Evolutionary conservation across 1,139 yeast genomes (phyloP).

Genomic region (Kluyveromyces sp.): DNA sequence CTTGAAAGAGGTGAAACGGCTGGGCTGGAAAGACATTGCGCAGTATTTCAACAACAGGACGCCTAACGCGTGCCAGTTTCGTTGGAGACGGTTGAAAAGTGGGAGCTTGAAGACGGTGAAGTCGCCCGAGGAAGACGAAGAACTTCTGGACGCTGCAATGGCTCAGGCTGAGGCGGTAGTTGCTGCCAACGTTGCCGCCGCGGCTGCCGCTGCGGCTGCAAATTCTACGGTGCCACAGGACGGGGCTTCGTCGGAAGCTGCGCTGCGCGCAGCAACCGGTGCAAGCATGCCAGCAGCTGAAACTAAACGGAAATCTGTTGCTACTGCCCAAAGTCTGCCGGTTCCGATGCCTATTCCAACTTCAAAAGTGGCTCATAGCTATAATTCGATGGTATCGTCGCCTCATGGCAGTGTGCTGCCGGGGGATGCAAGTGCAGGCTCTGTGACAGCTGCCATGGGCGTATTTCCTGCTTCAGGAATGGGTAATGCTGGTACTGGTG

Average conservation of each 20-base stretch:
- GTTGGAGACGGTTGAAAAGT: slow-evolving; percentile 66
- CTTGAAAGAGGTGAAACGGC: slow-evolving; percentile 60
- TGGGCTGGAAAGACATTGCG: slow-evolving; percentile 76
- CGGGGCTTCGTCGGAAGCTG: neutral
- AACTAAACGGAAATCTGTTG: neutral
- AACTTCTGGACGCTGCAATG: slow-evolving; percentile 3
- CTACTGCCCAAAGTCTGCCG: neutral
- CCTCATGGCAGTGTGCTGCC: slow-evolving; percentile 2
- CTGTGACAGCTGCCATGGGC: neutral
- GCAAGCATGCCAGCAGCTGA: neutral
- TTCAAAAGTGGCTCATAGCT: slow-evolving; percentile 2
- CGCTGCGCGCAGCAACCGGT: neutral
- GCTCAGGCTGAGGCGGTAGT: neutral
- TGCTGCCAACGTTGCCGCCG: slow-evolving; percentile 2
- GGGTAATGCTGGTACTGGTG: neutral
- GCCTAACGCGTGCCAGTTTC: slow-evolving; percentile 71
- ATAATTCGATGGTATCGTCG: slow-evolving; percentile 3
- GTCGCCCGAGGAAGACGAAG: slow-evolving; percentile 25
- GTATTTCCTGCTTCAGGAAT: neutral
- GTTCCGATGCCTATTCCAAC: slow-evolving; percentile 8
- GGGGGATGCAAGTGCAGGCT: neutral
- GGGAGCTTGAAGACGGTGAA: slow-evolving; percentile 56
- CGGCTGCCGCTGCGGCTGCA: neutral
- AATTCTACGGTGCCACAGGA: neutral
- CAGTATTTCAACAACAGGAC: slow-evolving; percentile 61